Evolutionary conservation across 2,329 filamentous ascomycete genomes (phyloP).

Genomic region (Cladosporium velox): DNA sequence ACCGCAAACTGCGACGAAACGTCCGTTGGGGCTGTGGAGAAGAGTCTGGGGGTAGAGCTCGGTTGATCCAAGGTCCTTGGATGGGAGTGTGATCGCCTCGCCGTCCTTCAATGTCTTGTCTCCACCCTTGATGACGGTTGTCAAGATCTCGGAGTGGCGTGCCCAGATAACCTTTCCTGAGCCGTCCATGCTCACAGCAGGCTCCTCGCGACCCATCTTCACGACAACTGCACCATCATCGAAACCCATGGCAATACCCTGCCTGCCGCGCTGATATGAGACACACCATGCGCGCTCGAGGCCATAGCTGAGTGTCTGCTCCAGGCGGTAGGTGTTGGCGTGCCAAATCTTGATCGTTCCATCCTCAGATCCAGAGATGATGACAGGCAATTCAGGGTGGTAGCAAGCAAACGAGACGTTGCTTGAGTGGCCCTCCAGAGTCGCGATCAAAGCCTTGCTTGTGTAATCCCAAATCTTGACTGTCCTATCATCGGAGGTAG

Average conservation of each 20-base stretch:
- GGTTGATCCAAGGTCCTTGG: constrained; percentile 93
- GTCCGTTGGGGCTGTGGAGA: constrained; percentile 91
- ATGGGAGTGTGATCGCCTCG: constrained; percentile 78
- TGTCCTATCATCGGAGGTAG: constrained; percentile 92
- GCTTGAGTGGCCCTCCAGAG: constrained; percentile 93
- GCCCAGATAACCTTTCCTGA: constrained; percentile 97
- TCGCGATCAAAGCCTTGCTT: constrained; percentile 94
- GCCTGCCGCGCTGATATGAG: constrained; percentile 89
- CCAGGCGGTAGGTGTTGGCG: constrained; percentile 92
- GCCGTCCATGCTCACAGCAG: constrained; percentile 94
- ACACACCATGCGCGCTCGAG: constrained; percentile 98
- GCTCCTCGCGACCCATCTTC: constrained; percentile 95
- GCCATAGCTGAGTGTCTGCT: constrained; percentile 94
- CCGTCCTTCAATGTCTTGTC: constrained; percentile 86
- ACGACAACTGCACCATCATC: constrained; percentile 97
- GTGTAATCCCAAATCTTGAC: constrained; percentile 99
- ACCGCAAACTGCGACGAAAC: constrained; percentile 86
- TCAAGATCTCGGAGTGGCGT: constrained; percentile 90
- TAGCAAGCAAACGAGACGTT: constrained; percentile 99
- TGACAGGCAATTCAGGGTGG: constrained; percentile 93
- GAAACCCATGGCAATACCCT: constrained; percentile 92
- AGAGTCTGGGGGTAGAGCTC: constrained; percentile 96
- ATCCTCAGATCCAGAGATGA: constrained; percentile 97
- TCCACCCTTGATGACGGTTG: constrained; percentile 89
- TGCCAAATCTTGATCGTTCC: constrained; percentile 98